Conservation (phyloP, 257 asterid genomes). For the Verbascum thapsus region DNA sequence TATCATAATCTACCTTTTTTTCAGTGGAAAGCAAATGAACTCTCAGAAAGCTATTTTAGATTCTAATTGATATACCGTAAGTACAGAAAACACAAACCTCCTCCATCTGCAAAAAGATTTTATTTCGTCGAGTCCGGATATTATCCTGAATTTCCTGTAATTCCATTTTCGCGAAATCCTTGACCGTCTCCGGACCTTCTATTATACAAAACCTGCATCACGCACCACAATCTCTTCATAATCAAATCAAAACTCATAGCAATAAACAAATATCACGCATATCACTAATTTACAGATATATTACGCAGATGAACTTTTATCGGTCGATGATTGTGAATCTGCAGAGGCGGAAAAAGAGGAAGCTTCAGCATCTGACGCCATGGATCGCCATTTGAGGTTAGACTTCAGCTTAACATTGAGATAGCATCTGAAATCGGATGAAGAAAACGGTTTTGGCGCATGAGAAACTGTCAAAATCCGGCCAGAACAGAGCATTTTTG, state of each 20-base stretch:
- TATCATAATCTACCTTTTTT: not conserved
- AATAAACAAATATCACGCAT: not conserved
- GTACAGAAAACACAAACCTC: conserved; percentile 54
- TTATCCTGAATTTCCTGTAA: conserved; percentile 86
- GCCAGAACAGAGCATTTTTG: conserved; percentile 63
- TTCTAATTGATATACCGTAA: not conserved
- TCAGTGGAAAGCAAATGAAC: not conserved
- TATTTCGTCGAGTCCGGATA: conserved; percentile 83
- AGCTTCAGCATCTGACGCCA: conserved; percentile 62
- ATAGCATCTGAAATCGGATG: conserved; percentile 39
- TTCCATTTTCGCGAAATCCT: conserved; percentile 89
- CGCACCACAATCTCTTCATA: conserved; percentile 14
- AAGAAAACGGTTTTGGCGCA: conserved; percentile 40
- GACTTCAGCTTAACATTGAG: conserved; percentile 37
- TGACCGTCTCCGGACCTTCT: conserved; percentile 93
- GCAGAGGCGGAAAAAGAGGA: conserved; percentile 52
- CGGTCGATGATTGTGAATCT: conserved; percentile 50
- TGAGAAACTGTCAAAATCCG: conserved; percentile 58
- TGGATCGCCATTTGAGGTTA: conserved; percentile 51
- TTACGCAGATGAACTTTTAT: conserved; percentile 51
- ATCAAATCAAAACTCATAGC: not conserved
- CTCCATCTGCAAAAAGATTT: conserved; percentile 95
- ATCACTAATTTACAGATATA: not conserved
- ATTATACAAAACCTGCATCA: conserved; percentile 82
- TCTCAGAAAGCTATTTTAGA: not conserved